Evolutionary conservation across 164 flowering plant species (phyloP).

Genomic region (Annona cherimola): DNA sequence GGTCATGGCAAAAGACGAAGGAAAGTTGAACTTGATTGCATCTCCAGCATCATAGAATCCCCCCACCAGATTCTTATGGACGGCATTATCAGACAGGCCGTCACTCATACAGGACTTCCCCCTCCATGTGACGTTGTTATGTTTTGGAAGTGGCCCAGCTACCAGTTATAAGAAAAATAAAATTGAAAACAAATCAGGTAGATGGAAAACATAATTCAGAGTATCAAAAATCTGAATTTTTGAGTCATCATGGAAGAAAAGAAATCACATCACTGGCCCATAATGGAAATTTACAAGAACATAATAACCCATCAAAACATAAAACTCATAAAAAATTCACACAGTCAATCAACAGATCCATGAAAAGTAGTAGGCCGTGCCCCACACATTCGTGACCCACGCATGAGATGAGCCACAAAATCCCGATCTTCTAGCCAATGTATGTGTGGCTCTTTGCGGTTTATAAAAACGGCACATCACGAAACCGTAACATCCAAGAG

Average conservation of each 20-base stretch:
- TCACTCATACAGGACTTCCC: constrained; percentile 73
- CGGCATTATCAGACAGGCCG: constrained; percentile 41
- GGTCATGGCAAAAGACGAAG: constrained; percentile 79
- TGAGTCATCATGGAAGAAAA: background rate
- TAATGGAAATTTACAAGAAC: background rate
- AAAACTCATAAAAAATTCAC: background rate
- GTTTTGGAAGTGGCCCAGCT: constrained; percentile 87
- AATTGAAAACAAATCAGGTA: background rate
- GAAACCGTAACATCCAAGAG: no score
- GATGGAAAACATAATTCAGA: background rate
- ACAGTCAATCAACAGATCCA: background rate
- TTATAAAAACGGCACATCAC: no score
- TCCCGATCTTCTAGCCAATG: no score
- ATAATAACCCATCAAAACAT: background rate
- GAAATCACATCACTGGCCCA: background rate
- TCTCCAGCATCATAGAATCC: constrained; percentile 97
- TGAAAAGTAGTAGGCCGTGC: no score
- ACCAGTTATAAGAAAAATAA: constrained; percentile 7
- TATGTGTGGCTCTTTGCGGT: no score
- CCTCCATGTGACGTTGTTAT: constrained; percentile 83
- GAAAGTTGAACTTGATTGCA: constrained; percentile 89
- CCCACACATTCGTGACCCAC: no score
- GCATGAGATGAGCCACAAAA: no score
- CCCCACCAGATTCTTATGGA: constrained; percentile 62
- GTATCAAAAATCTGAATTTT: background rate